phyloP scores from a whole-genome alignment of 1,139 yeast genomes.

The Arxiozyma telluris region DNA sequence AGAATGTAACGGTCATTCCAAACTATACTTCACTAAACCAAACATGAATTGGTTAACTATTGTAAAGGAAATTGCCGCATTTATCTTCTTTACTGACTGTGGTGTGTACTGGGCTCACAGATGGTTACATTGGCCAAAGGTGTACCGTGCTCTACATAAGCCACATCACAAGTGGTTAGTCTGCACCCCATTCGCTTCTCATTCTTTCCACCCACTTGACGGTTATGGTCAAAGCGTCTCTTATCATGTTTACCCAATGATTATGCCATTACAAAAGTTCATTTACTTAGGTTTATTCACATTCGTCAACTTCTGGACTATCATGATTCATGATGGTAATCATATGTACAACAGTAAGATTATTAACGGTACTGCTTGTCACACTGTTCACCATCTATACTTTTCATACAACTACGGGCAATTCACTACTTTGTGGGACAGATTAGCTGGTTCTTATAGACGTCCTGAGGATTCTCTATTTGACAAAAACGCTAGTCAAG shows the following conservation, averaged over 20 bases:
- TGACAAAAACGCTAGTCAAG: constrained; percentile 51
- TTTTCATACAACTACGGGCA: constrained; percentile 98
- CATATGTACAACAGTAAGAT: constrained; percentile 88
- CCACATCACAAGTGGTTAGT: constrained; percentile 99
- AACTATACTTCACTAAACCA: constrained; percentile 49
- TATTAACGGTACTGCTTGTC: constrained; percentile 96
- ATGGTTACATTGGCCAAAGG: constrained; percentile 81
- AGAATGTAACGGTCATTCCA: constrained; percentile 78
- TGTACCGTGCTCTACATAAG: constrained; percentile 81
- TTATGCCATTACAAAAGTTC: constrained; percentile 87
- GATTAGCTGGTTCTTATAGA: constrained; percentile 89
- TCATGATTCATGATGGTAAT: constrained; percentile 96
- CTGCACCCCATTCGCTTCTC: constrained; percentile 96
- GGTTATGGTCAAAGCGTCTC: constrained; percentile 91
- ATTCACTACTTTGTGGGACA: constrained; percentile 95
- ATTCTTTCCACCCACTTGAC: constrained; percentile 97
- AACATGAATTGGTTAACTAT: constrained; percentile 52
- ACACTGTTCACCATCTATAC: constrained; percentile 90
- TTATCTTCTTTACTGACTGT: constrained; percentile 86
- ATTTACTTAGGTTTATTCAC: constrained; percentile 74
- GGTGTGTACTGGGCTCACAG: constrained; percentile 88
- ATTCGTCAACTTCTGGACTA: constrained; percentile 95
- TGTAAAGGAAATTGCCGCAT: constrained; percentile 58
- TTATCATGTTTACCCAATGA: constrained; percentile 80
- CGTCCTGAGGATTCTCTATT: constrained; percentile 83